phyloP scores from a whole-genome alignment of 495 filamentous ascomycete species.

The Xylaria sp. region DNA sequence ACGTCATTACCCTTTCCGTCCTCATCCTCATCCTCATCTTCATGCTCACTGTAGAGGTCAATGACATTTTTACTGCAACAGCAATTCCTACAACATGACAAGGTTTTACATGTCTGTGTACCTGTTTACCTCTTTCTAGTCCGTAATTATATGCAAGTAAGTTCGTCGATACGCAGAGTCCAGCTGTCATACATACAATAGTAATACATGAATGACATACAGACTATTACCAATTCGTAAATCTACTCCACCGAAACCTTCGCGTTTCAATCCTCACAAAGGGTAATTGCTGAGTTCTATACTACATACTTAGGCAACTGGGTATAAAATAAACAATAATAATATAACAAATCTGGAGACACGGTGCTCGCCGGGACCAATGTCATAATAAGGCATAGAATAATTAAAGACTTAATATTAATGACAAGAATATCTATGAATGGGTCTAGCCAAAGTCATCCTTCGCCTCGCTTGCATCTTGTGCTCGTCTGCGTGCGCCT shows the following conservation, averaged over 20 bases:
- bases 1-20: not conserved
- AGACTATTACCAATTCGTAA: not conserved
- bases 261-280: not conserved
- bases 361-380: not conserved
- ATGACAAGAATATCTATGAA: not conserved
- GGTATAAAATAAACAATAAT: not conserved
- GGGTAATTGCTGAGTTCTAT: not conserved
- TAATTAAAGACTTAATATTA: not conserved
- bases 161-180: not conserved
- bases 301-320: not conserved
- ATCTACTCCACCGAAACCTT: not conserved
- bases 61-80: not conserved
- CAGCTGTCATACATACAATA: no score
- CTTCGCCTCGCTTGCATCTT: constrained; percentile 19
- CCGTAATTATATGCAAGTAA: not conserved
- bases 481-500: not conserved
- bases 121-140: not conserved
- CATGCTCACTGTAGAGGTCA: not conserved
- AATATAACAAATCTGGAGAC: not conserved
- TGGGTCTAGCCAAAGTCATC: constrained; percentile 29
- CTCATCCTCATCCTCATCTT: not conserved
- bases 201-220: no score
- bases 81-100: not conserved
- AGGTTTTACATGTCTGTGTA: not conserved
- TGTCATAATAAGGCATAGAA: not conserved